These are phyloP conservation scores for Cystobasidium ongulense DNA, from an alignment of 768 basidiomycete species.

Conservation along the genomic window DNA sequence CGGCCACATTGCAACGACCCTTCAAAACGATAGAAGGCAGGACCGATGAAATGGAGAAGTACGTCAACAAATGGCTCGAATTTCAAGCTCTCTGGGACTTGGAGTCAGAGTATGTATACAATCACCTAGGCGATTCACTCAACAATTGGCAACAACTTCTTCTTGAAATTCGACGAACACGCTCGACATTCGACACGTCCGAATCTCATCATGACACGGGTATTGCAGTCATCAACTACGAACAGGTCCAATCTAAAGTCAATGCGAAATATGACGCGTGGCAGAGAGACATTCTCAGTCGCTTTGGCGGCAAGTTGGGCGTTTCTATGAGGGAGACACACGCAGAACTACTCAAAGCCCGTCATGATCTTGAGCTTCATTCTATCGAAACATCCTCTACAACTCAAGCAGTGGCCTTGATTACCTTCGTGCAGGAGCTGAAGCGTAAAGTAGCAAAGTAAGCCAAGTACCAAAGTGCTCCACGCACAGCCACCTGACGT, in stretches of 20 bases:
- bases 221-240: constrained; percentile 90
- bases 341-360: constrained; percentile 78
- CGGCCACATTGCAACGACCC: constrained; percentile 66
- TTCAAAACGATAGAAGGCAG: constrained; percentile 80
- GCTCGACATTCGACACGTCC: constrained; percentile 91
- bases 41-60: constrained; percentile 74
- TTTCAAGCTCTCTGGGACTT: constrained; percentile 99
- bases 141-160: constrained; percentile 86
- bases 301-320: constrained; percentile 87
- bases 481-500: too few relatives aligned
- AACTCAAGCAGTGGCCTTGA: constrained; percentile 95
- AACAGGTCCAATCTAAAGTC: constrained; percentile 92
- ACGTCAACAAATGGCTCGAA: constrained; percentile 95
- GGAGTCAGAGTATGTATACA: constrained; percentile 92
- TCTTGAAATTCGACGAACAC: constrained; percentile 91
- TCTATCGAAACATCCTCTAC: constrained; percentile 90
- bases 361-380: constrained; percentile 91
- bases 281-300: constrained; percentile 86
- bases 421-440: constrained; percentile 98
- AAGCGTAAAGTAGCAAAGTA: constrained; percentile 84
- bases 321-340: constrained; percentile 98
- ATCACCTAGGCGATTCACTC: constrained; percentile 85
- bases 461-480: too few relatives aligned
- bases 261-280: constrained; percentile 98
- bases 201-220: constrained; percentile 74